Evolutionary conservation across 768 basidiomycete genomes (phyloP).

Genomic region (Leccinellum albellum): DNA sequence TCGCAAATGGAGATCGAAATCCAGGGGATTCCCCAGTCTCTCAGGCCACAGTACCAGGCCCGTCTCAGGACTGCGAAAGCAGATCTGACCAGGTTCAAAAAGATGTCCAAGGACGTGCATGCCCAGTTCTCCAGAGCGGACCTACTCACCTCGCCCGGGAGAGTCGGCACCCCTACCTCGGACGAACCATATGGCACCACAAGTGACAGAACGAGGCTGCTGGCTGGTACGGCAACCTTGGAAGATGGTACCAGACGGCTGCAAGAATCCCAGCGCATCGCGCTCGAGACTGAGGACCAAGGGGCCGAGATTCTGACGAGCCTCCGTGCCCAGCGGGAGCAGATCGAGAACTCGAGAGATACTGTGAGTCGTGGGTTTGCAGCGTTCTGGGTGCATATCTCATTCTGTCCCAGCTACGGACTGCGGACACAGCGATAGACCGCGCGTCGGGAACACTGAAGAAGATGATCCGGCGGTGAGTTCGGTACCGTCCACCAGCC

Average conservation of each 20-base stretch:
- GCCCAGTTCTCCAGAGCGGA: conserved; percentile 69
- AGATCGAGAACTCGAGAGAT: conserved; percentile 89
- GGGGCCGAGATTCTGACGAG: conserved; percentile 90
- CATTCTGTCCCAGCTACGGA: conserved; percentile 54
- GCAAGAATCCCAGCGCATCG: conserved; percentile 87
- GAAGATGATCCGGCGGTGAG: conserved; percentile 93
- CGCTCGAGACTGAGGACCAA: conserved; percentile 93
- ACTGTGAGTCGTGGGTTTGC: conserved; percentile 51
- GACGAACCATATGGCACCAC: conserved; percentile 77
- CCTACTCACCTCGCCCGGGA: conserved; percentile 56
- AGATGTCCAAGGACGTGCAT: conserved; percentile 70
- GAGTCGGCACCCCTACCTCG: conserved; percentile 40
- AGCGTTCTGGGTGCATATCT: not conserved
- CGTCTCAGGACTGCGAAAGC: conserved; percentile 74
- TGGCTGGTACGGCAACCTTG: conserved; percentile 73
- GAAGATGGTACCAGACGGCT: conserved; percentile 83
- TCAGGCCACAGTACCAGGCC: conserved; percentile 71
- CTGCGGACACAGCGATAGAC: conserved; percentile 87
- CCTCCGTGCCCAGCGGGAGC: conserved; percentile 83
- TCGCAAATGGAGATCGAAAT: conserved; percentile 99
- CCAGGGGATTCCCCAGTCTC: conserved; percentile 85
- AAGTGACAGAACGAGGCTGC: conserved; percentile 73
- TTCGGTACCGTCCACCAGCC: conserved; percentile 8
- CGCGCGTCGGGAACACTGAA: conserved; percentile 88
- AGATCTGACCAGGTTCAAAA: conserved; percentile 76